Percentiles rank a stretch among this genome's conserved stretches.
Evolutionary conservation across 495 filamentous ascomycete genomes (phyloP).

Genomic region (Lasiosphaeria ovina): DNA sequence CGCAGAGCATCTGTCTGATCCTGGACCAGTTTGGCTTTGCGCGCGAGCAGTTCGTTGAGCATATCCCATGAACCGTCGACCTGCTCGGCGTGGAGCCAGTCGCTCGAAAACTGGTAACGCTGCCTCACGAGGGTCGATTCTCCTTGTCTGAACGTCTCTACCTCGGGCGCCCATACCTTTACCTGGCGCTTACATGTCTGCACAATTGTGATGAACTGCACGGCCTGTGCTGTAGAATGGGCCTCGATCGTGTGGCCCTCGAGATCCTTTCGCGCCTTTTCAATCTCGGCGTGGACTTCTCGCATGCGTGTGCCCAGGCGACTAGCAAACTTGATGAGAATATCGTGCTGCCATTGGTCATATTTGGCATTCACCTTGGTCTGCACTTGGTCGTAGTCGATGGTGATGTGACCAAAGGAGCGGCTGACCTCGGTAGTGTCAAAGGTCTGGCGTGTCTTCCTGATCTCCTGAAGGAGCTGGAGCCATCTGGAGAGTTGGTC

Average conservation of each 20-base stretch:
- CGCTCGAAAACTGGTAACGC: constrained; percentile 84
- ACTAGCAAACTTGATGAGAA: constrained; percentile 83
- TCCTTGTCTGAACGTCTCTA: constrained; percentile 92
- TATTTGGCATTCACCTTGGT: constrained; percentile 98
- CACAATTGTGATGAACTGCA: constrained; percentile 96
- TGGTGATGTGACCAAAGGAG: constrained; percentile 86
- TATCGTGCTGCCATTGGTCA: constrained; percentile 99
- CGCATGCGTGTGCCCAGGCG: constrained; percentile 87
- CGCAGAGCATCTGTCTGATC: constrained; percentile 93
- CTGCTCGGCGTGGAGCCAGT: constrained; percentile 93
- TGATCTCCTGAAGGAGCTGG: constrained; percentile 89
- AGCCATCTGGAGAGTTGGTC: constrained; percentile 91
- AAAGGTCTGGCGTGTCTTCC: constrained; percentile 89
- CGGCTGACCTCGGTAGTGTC: constrained; percentile 90
- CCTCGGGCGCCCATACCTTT: constrained; percentile 88
- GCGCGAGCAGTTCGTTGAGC: constrained; percentile 79
- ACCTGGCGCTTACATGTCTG: constrained; percentile 93
- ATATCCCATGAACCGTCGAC: constrained; percentile 91
- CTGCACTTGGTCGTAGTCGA: constrained; percentile 98
- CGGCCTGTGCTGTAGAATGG: constrained; percentile 90
- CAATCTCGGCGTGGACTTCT: constrained; percentile 84
- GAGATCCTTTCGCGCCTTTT: constrained; percentile 80
- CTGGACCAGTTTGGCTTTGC: constrained; percentile 89
- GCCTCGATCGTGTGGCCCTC: constrained; percentile 89
- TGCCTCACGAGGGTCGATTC: constrained; percentile 86